Evolutionary conservation across 805 yeast species (phyloP).

Genomic region (Komagataella mondaviorum): DNA sequence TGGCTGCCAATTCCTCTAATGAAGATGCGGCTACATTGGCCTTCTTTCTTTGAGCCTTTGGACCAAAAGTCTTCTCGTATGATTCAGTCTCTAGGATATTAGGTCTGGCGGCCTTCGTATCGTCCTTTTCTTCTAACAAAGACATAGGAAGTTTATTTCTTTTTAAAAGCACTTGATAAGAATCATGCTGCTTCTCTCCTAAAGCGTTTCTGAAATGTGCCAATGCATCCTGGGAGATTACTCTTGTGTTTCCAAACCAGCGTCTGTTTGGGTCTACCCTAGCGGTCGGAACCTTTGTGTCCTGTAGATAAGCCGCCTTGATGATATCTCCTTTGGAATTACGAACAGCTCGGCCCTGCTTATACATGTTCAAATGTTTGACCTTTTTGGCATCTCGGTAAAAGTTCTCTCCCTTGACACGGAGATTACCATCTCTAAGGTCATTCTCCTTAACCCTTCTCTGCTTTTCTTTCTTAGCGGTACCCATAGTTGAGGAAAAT

Average conservation of each 20-base stretch:
- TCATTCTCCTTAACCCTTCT: slow-evolving; percentile 79
- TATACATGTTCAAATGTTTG: slow-evolving; percentile 84
- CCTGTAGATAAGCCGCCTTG: slow-evolving; percentile 79
- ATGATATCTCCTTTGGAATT: slow-evolving; percentile 81
- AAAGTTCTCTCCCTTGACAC: slow-evolving; percentile 94
- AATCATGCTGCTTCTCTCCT: slow-evolving; percentile 71
- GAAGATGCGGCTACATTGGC: slow-evolving; percentile 68
- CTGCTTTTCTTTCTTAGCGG: slow-evolving; percentile 80
- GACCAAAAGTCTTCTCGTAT: slow-evolving; percentile 76
- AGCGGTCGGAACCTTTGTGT: slow-evolving; percentile 78
- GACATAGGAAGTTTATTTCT: slow-evolving; percentile 96
- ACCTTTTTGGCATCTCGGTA: slow-evolving; percentile 91
- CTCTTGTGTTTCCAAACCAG: slow-evolving; percentile 97
- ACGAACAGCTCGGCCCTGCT: slow-evolving; percentile 76
- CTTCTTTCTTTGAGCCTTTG: slow-evolving; percentile 86
- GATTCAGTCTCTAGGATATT: slow-evolving; percentile 84
- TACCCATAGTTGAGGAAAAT: slow-evolving; percentile 52
- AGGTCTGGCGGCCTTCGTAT: slow-evolving; percentile 62
- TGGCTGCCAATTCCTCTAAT: slow-evolving; percentile 62
- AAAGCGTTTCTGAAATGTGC: slow-evolving; percentile 89
- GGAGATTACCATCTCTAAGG: slow-evolving; percentile 76
- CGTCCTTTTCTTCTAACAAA: slow-evolving; percentile 73
- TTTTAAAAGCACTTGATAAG: slow-evolving; percentile 74
- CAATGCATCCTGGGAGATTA: slow-evolving; percentile 92
- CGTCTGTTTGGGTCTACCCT: slow-evolving; percentile 92